Percentiles rank a stretch among this genome's conserved stretches.
These are phyloP conservation scores for Trichoderma gracile DNA, from an alignment of 2,329 filamentous ascomycete genomes.

Conservation along the genomic window DNA sequence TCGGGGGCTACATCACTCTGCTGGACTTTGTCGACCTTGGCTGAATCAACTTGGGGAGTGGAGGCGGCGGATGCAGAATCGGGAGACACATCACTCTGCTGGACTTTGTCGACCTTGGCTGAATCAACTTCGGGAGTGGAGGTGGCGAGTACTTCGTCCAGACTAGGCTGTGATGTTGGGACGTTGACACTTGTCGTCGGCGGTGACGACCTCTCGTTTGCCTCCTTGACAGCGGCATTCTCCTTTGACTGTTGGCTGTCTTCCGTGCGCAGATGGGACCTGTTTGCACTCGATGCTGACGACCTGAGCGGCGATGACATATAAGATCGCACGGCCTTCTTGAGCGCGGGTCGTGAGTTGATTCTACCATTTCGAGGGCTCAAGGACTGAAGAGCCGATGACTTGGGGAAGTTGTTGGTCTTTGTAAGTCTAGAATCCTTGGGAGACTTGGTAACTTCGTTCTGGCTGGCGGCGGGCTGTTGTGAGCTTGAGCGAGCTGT, in stretches of 20 bases:
- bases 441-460: background rate
- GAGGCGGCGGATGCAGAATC: background rate
- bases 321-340: conserved; percentile 15
- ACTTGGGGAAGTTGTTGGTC: background rate
- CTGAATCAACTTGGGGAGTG: too few species aligned
- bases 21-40: background rate
- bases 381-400: conserved; percentile 11
- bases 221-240: background rate
- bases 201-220: background rate
- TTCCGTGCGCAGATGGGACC: background rate
- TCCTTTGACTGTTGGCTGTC: background rate
- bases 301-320: background rate
- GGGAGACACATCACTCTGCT: background rate
- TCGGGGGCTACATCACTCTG: background rate
- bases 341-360: conserved; percentile 16
- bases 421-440: background rate
- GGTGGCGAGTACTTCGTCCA: background rate
- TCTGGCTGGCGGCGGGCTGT: background rate
- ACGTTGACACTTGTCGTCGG: background rate
- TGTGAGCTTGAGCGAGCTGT: background rate
- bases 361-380: conserved; percentile 18
- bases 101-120: background rate
- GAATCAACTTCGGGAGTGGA: background rate
- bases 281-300: background rate
- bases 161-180: background rate